Percentiles rank a stretch among this genome's conserved stretches.
Evolutionary conservation across 2,329 filamentous ascomycete genomes (phyloP).

Genomic region (Shiraia sp.): DNA sequence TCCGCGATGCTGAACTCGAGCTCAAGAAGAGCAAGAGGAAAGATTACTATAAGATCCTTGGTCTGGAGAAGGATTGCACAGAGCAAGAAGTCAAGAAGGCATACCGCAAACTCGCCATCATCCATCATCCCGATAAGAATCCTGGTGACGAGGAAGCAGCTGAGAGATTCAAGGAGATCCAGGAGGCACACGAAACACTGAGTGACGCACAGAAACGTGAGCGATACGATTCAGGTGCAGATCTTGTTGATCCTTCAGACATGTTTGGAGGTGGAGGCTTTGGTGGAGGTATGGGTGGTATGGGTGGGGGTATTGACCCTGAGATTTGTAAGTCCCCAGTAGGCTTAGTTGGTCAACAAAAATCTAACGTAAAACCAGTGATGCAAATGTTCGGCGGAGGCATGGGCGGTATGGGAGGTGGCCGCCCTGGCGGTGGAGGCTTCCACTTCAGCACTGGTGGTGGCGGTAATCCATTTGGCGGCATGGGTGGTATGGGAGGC

Average conservation of each 20-base stretch:
- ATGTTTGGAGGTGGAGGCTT: conserved; percentile 73
- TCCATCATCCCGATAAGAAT: conserved; percentile 98
- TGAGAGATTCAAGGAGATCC: conserved; percentile 95
- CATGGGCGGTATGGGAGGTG: conserved; percentile 50
- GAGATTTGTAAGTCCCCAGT: conserved; percentile 34
- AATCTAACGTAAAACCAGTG: conserved; percentile 26
- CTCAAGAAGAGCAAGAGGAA: conserved; percentile 97
- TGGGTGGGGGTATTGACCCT: conserved; percentile 52
- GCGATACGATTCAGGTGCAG: conserved; percentile 88
- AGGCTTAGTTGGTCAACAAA: neutral
- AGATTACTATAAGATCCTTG: conserved; percentile 98
- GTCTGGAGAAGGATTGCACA: conserved; percentile 80
- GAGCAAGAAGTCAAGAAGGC: conserved; percentile 93
- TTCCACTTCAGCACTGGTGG: conserved; percentile 46
- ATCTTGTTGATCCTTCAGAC: conserved; percentile 84
- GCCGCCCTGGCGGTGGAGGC: conserved; percentile 55
- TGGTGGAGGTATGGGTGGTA: conserved; percentile 42
- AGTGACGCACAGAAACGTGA: conserved; percentile 93
- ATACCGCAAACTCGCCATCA: conserved; percentile 90
- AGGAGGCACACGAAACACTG: conserved; percentile 94
- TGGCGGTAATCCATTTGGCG: conserved; percentile 46
- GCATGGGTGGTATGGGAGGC: conserved; percentile 42
- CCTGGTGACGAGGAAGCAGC: conserved; percentile 81
- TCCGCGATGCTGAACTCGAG: conserved; percentile 88
- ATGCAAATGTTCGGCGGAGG: conserved; percentile 51